phyloP scores from a whole-genome alignment of 106 monocot species.

The Platanthera zijinensis region DNA sequence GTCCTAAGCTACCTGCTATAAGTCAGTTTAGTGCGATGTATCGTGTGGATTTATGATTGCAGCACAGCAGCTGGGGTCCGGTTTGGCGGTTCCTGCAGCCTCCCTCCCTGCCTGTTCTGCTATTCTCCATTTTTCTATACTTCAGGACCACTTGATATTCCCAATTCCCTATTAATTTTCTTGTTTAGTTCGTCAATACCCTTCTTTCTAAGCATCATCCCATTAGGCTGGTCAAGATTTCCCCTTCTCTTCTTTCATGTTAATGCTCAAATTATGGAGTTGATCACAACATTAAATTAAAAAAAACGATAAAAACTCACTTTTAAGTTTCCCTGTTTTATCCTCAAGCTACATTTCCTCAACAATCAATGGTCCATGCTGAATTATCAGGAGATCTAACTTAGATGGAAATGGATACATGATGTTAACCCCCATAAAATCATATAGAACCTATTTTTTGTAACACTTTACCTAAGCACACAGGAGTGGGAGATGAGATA shows the following conservation, averaged over 20 bases:
- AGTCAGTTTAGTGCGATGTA: too few species aligned
- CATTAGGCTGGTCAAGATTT: background rate
- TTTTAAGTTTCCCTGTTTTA: background rate
- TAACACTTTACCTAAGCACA: background rate
- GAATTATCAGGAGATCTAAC: background rate
- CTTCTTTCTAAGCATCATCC: background rate
- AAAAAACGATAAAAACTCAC: background rate
- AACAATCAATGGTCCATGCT: background rate
- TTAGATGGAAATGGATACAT: background rate
- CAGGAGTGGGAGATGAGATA: background rate
- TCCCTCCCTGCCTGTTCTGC: background rate
- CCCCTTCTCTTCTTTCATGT: background rate
- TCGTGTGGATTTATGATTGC: too few species aligned
- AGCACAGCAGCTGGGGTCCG: too few species aligned
- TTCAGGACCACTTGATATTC: background rate
- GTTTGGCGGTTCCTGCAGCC: too few species aligned
- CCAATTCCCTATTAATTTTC: background rate
- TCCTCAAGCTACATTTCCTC: background rate
- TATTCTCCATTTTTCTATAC: background rate
- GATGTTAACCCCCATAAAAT: too few species aligned
- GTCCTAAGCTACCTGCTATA: too few species aligned
- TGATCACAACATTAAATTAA: background rate
- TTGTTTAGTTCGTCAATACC: background rate
- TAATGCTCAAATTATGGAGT: background rate
- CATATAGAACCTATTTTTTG: background rate